Evolutionary conservation across 352 stramenopile genomes (phyloP), one percentile per base, ranked within the genome.

Genomic region (Albugo candida): DNA sequence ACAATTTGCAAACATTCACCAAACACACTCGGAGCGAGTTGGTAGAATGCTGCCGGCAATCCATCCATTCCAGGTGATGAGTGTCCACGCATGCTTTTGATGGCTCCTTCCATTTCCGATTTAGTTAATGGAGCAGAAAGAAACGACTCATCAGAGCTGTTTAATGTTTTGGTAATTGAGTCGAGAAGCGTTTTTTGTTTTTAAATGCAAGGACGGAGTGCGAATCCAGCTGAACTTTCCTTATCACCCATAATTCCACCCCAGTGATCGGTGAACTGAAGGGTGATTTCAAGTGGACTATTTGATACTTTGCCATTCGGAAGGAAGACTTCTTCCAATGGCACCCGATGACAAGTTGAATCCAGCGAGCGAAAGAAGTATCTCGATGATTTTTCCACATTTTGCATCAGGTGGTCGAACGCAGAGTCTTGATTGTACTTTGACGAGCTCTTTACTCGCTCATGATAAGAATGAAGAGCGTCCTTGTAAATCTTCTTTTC

Each of bases 31-130:
- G 59, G 49, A 11, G 41, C 53, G 0, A 54, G 13, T 19, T 64
- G 46, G 50, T 51, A 64, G 40, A 64, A 64, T 8, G 41, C 52
- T 24, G 53, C 55, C 1, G 49, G 51, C 2, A 53, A 45, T 11
- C 55, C 55, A 41, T 43, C 38, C 17, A 43, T 43, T 19, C 38
- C 38, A 43, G 38, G 38, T 24, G 38, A 19, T 43, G 38, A 43
- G 17, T 19, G 17, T 24, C 17, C 38, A 19, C 20, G 8, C 20
- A 43, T 43, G 8, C 20, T 10, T 24, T 24, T 19, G 8, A 8
- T 43, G 17, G 8, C 38, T 19, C 8, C 20, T 24, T 19, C 8
- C 17, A 43, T 19, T 19, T 43, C 38, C 17, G 8, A 19, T 43
- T 19, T 43, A 10, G 38, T 43, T 19, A 43, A 24, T 8, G 17